These are phyloP conservation scores for Albifimbria verrucaria DNA, from an alignment of 2,329 filamentous ascomycete species.

Conservation along the genomic window DNA sequence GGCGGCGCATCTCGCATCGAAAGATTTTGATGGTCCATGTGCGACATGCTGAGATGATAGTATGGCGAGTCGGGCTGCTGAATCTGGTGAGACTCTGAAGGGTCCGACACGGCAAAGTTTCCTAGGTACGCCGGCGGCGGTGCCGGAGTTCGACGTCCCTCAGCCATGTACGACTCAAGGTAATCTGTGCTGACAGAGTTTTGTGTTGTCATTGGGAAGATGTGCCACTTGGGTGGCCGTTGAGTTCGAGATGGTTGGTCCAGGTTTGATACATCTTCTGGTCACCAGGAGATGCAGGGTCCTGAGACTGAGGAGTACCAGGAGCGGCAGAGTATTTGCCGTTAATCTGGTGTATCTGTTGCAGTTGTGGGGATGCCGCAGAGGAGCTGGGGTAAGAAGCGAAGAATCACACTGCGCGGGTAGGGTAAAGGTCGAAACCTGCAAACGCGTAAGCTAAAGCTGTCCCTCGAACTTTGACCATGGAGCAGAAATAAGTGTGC, in stretches of 20 bases:
- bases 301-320: conserved; percentile 34
- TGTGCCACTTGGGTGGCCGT: conserved; percentile 38
- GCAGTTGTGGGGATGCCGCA: conserved; percentile 44
- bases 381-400: conserved; percentile 50
- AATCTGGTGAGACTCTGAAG: conserved; percentile 20
- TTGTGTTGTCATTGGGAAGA: conserved; percentile 44
- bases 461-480: conserved; percentile 1
- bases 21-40: conserved; percentile 22
- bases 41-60: conserved; percentile 21
- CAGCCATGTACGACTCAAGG: conserved; percentile 35
- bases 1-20: conserved; percentile 17
- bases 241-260: conserved; percentile 37
- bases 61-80: conserved; percentile 19
- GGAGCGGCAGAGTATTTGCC: conserved; percentile 36
- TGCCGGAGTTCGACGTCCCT: conserved; percentile 33
- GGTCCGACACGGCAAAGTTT: conserved; percentile 31
- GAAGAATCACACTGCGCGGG: conserved; percentile 37
- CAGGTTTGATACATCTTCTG: conserved; percentile 43
- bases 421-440: conserved; percentile 30
- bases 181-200: conserved; percentile 30
- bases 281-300: conserved; percentile 45
- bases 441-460: background rate
- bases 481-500: background rate
- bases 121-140: conserved; percentile 35
- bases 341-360: conserved; percentile 40